Conservation (phyloP, 768 basidiomycete species). For the Kwoniella dendrophila region DNA sequence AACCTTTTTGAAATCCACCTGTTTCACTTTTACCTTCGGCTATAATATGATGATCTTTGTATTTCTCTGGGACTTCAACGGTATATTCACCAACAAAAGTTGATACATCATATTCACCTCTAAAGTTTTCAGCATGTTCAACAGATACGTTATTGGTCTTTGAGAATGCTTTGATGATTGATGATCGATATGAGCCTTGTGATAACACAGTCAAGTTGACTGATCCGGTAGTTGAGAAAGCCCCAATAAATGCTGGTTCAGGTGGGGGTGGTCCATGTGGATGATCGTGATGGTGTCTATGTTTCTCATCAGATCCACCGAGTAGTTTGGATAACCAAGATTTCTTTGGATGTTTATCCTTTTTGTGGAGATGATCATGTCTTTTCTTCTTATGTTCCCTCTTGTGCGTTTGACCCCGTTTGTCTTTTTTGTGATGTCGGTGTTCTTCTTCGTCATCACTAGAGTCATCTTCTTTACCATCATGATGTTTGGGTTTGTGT, state of each 20-base stretch:
- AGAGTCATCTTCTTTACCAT: constrained; percentile 5
- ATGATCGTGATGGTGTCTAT: constrained; percentile 2
- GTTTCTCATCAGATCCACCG: not conserved
- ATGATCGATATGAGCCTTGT: constrained; percentile 21
- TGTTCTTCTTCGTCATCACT: constrained; percentile 8
- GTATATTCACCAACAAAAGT: constrained; percentile 29
- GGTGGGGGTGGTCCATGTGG: constrained; percentile 22
- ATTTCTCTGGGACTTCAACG: constrained; percentile 15
- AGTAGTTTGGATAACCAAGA: not conserved
- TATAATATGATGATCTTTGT: constrained; percentile 35
- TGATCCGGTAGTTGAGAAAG: constrained; percentile 31
- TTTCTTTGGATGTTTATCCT: constrained; percentile 11
- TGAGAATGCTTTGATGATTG: constrained; percentile 31
- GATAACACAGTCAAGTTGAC: constrained; percentile 32
- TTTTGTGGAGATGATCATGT: constrained; percentile 13
- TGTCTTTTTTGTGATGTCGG: constrained; percentile 18
- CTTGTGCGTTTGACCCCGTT: constrained; percentile 25
- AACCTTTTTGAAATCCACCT: constrained; percentile 30
- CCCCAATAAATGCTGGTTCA: constrained; percentile 36
- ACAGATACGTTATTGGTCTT: constrained; percentile 28
- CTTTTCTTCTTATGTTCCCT: constrained; percentile 21
- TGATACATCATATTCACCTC: constrained; percentile 34
- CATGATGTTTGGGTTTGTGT: constrained; percentile 6
- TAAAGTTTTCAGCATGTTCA: constrained; percentile 25
- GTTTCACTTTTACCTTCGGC: constrained; percentile 26